These are phyloP conservation scores for Xerocomus potaroensis DNA, from an alignment of 768 basidiomycete species.

Conservation along the genomic window DNA sequence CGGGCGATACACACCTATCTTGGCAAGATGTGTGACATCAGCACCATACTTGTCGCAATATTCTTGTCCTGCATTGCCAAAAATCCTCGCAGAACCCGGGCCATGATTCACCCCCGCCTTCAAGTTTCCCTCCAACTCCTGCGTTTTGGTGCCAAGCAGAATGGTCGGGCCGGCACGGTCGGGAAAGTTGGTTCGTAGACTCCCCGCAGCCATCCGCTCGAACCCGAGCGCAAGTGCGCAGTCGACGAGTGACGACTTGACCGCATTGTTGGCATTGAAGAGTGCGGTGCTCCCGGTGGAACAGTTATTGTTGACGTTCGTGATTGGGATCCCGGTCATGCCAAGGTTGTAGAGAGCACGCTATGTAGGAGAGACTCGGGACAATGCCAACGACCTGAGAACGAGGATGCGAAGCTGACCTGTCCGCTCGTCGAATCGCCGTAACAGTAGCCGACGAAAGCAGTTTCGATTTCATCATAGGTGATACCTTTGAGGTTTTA, in stretches of 20 bases:
- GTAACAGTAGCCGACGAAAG: slow-evolving; percentile 74
- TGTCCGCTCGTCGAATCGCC: slow-evolving; percentile 79
- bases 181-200: slow-evolving; percentile 62
- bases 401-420: slow-evolving; percentile 35
- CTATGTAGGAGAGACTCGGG: slow-evolving; percentile 29
- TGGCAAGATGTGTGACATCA: slow-evolving; percentile 60
- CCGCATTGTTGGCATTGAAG: slow-evolving; percentile 64
- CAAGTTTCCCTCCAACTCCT: slow-evolving; percentile 45
- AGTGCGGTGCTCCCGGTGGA: slow-evolving; percentile 79
- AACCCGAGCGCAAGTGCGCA: slow-evolving; percentile 83
- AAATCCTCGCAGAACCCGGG: slow-evolving; percentile 68
- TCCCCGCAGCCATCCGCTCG: slow-evolving; percentile 78
- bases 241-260: slow-evolving; percentile 65
- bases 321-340: slow-evolving; percentile 77
- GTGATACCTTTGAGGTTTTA: slow-evolving; percentile 54
- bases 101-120: slow-evolving; percentile 57
- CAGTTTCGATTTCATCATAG: slow-evolving; percentile 71
- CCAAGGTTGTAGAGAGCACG: slow-evolving; percentile 80
- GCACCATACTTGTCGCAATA: slow-evolving; percentile 76
- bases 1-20: slow-evolving; percentile 53
- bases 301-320: slow-evolving; percentile 88
- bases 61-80: slow-evolving; percentile 68
- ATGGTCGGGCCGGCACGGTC: slow-evolving; percentile 45
- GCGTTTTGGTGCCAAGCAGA: slow-evolving; percentile 40
- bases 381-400: no score